phyloP scores from a whole-genome alignment of 139 green algal genomes.

The Tetraselmis chui region DNA sequence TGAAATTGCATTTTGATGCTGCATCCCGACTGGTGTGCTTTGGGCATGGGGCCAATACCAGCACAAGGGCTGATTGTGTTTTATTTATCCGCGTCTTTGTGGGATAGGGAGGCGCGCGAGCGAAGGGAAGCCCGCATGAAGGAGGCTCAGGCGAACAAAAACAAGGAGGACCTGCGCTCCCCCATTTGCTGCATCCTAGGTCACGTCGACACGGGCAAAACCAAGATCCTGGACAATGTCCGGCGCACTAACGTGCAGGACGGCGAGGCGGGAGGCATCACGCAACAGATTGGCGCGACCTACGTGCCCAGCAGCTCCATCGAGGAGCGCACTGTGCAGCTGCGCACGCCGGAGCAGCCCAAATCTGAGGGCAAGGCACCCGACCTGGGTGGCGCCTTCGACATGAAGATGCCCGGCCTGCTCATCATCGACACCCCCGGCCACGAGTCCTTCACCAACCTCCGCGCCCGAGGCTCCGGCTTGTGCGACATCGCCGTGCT shows the following conservation, averaged over 20 bases:
- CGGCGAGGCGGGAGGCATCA: conserved; percentile 96
- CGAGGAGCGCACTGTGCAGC: conserved; percentile 62
- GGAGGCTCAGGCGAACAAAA: conserved; percentile 43
- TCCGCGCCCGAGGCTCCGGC: conserved; percentile 80
- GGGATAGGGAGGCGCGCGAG: not conserved
- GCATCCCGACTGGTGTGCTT: too few relatives aligned
- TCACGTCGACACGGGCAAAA: conserved; percentile 99
- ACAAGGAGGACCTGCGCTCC: conserved; percentile 75
- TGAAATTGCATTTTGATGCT: too few relatives aligned
- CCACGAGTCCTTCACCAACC: conserved; percentile 96
- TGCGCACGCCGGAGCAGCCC: conserved; percentile 28
- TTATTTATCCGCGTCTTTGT: too few relatives aligned
- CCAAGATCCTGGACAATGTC: conserved; percentile 99
- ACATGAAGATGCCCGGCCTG: conserved; percentile 83
- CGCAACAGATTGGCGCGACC: conserved; percentile 98
- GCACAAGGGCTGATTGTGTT: too few relatives aligned
- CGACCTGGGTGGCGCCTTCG: conserved; percentile 41
- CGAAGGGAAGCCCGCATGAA: conserved; percentile 47
- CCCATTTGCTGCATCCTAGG: conserved; percentile 99
- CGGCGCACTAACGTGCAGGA: conserved; percentile 95
- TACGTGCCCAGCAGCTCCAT: conserved; percentile 86
- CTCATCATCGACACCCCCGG: conserved; percentile 98
- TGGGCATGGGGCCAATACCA: too few relatives aligned
- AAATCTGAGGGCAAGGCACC: conserved; percentile 13
- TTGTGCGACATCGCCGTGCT: conserved; percentile 98